These are phyloP conservation scores for Pythium vanterpoolii DNA, from an alignment of 352 stramenopile species.

Conservation along the genomic window DNA sequence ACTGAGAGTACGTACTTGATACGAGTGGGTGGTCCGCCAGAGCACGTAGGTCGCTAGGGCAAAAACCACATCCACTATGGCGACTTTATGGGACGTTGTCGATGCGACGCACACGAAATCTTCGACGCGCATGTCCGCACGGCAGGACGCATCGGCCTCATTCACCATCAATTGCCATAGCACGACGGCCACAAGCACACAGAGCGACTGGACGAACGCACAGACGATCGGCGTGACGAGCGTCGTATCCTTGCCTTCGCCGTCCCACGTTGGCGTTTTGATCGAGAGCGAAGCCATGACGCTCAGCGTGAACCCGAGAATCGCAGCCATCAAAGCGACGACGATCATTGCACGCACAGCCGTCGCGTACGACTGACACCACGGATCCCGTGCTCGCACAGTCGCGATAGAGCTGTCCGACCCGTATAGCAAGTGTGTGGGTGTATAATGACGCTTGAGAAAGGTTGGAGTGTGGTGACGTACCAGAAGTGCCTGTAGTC, in stretches of 20 bases:
- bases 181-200: slow-evolving; percentile 45
- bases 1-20: slow-evolving; percentile 35
- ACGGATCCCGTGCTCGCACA: slow-evolving; percentile 42
- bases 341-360: slow-evolving; percentile 45
- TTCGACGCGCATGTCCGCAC: slow-evolving; percentile 36
- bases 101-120: slow-evolving; percentile 59
- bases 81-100: slow-evolving; percentile 30
- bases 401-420: slow-evolving; percentile 17
- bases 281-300: slow-evolving; percentile 47
- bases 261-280: slow-evolving; percentile 74
- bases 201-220: slow-evolving; percentile 41
- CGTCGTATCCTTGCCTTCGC: slow-evolving; percentile 57
- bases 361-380: slow-evolving; percentile 54
- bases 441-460: no score
- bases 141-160: slow-evolving; percentile 44
- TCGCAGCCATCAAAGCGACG: slow-evolving; percentile 48
- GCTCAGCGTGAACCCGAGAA: slow-evolving; percentile 52
- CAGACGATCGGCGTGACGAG: slow-evolving; percentile 51
- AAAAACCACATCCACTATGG: slow-evolving; percentile 45
- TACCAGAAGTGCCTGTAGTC: slow-evolving; percentile 25
- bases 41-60: slow-evolving; percentile 42
- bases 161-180: slow-evolving; percentile 58
- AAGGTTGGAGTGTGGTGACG: no score
- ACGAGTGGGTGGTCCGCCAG: slow-evolving; percentile 62
- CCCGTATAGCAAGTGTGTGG: no score